Conservation (phyloP, 2,329 filamentous ascomycete genomes). For the Teratosphaeria gauchensis region DNA sequence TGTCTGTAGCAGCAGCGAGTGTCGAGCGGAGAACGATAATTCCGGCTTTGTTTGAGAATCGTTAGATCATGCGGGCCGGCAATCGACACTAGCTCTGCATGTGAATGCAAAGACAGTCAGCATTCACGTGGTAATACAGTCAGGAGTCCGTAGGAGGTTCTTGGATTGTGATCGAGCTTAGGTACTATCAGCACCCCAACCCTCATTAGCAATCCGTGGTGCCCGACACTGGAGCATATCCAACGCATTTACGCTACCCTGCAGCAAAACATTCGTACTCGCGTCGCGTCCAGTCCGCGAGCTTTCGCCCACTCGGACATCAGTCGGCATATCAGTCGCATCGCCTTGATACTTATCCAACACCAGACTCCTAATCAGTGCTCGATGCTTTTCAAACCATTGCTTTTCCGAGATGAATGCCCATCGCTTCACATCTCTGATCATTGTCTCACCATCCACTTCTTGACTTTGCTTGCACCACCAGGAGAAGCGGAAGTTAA, state of each 20-base stretch:
- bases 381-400: constrained; percentile 55
- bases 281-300: constrained; percentile 8
- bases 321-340: constrained; percentile 11
- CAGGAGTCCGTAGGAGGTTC: neutral
- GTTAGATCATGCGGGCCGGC: neutral
- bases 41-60: too few species aligned
- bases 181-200: constrained; percentile 13
- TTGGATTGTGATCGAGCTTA: neutral
- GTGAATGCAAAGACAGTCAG: neutral
- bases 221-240: constrained; percentile 8
- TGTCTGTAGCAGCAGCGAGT: neutral
- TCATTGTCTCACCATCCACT: constrained; percentile 20
- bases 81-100: neutral
- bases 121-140: neutral
- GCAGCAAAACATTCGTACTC: constrained; percentile 17
- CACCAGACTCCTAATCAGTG: constrained; percentile 50
- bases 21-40: neutral
- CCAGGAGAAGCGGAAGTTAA: constrained; percentile 50
- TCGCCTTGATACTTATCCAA: constrained; percentile 46
- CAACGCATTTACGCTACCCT: constrained; percentile 16
- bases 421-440: constrained; percentile 35
- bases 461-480: neutral
- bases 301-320: constrained; percentile 39
- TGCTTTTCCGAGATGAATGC: constrained; percentile 41
- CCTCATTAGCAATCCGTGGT: constrained; percentile 2